Base-by-base conservation (phyloP, 331 rosid species). In the Spiraea crenata region DNA sequence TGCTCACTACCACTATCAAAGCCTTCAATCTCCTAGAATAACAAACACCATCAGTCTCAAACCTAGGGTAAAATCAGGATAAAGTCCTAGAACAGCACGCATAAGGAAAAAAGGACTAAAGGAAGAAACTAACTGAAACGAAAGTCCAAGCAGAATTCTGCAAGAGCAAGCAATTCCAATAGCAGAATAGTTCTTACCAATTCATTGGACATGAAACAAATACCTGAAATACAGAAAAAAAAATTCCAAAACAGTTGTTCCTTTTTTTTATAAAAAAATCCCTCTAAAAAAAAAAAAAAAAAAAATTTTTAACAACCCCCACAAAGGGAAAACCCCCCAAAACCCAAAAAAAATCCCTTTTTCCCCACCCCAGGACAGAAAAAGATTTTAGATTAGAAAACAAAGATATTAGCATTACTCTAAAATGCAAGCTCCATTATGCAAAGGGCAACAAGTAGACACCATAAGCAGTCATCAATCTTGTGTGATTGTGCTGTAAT, bases 141-240 rank as follows among this genome's bases (percentile, higher is more conserved):
- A n/a, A n/a, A n/a, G n/a, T n/a, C n/a, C n/a, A n/a, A n/a, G n/a
- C n/a, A n/a, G n/a, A n/a, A n/a, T n/a, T n/a, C n/a, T n/a, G n/a
- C n/a, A n/a, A n/a, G n/a, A n/a, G n/a, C n/a, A n/a, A n/a, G n/a
- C n/a, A n/a, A n/a, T n/a, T n/a, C n/a, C n/a, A n/a, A n/a, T n/a
- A n/a, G n/a, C n/a, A 69, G 62, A 60, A 31, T 39, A 55, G 65
- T 59, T 67, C 91, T 87, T 79, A 93, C 97, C 97, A 93, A 73
- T 81, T 93, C 99, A 62, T 86, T 93, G 77, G 96, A 91, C 99
- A 93, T 83, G 85, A 90, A 93, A 73, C 98, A 93, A 40, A 91
- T 86, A 76, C 99, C 97, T 93, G 91, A 76, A 76, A n/a, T 69
- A 66, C n/a, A 51, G 81, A 58, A 12, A 17, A 4, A 6, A 5